Evolutionary conservation across 345 rosid genomes (phyloP).

Genomic region (Eutrema yunnanense): DNA sequence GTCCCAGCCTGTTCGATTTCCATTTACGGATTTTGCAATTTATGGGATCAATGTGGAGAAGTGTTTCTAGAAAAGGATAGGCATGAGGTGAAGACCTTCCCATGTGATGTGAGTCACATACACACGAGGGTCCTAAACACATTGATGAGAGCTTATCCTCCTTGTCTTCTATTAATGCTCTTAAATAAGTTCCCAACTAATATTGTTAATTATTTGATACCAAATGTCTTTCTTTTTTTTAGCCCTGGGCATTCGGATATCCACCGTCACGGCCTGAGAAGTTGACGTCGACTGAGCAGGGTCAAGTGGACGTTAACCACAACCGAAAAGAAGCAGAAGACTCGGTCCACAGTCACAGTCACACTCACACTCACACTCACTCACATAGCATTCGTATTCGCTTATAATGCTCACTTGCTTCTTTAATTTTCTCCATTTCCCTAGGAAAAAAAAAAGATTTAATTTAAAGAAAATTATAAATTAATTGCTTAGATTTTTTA

Average conservation of each 20-base stretch:
- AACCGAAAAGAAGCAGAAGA: conserved; percentile 27
- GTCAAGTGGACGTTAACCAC: conserved; percentile 29
- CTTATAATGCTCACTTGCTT: neutral
- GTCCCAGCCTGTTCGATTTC: neutral
- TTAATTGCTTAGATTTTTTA: neutral
- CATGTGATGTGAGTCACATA: conserved; percentile 32
- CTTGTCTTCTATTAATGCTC: conserved; percentile 13
- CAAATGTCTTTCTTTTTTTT: neutral
- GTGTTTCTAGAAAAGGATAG: conserved; percentile 4
- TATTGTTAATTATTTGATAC: neutral
- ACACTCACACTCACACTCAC: neutral
- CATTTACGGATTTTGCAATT: neutral
- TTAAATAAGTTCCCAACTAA: conserved; percentile 22
- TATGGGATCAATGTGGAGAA: neutral
- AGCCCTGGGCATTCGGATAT: too few relatives aligned
- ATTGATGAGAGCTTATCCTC: conserved; percentile 21
- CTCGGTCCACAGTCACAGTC: neutral
- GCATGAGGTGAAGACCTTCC: conserved; percentile 5
- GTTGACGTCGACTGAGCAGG: conserved; percentile 23
- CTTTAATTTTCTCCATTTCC: too few relatives aligned
- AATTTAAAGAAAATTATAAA: too few relatives aligned
- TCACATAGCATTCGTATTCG: too few relatives aligned
- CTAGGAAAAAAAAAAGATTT: too few relatives aligned
- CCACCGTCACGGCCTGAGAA: conserved; percentile 8
- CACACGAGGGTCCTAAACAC: conserved; percentile 23